Conservation (phyloP, 192 early-diverging fungal genomes). For the Mortierella hygrophila region DNA sequence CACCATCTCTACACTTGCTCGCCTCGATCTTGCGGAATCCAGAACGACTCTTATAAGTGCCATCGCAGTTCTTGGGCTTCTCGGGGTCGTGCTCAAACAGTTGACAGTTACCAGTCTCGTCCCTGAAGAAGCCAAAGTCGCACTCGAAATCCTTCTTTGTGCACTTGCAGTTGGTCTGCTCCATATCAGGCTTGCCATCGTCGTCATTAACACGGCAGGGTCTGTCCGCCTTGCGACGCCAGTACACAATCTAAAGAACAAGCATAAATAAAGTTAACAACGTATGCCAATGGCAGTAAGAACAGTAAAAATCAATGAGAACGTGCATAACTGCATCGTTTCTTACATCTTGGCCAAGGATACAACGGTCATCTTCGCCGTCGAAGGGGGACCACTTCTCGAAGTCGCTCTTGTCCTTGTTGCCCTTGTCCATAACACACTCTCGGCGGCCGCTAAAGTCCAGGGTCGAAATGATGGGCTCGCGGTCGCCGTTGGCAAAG, state of each 20-base stretch:
- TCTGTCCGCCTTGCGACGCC: conserved; percentile 79
- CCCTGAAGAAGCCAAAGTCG: conserved; percentile 84
- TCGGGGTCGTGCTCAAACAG: conserved; percentile 80
- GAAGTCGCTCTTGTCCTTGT: conserved; percentile 84
- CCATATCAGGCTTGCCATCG: conserved; percentile 66
- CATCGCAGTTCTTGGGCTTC: conserved; percentile 78
- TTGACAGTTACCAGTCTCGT: conserved; percentile 75
- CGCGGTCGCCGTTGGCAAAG: conserved; percentile 36
- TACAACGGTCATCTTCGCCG: conserved; percentile 74
- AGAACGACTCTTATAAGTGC: conserved; percentile 76
- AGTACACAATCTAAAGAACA: conserved; percentile 68
- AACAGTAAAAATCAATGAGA: background rate
- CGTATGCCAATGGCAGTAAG: conserved; percentile 12
- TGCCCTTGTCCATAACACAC: conserved; percentile 62
- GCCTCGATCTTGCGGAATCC: conserved; percentile 85
- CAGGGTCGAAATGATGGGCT: conserved; percentile 45
- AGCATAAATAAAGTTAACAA: background rate
- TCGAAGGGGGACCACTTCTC: conserved; percentile 86
- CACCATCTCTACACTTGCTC: conserved; percentile 83
- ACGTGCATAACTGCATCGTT: background rate
- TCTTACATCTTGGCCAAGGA: conserved; percentile 66
- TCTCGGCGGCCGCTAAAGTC: conserved; percentile 54
- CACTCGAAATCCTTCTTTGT: conserved; percentile 89
- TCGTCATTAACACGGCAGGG: conserved; percentile 78
- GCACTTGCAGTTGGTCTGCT: conserved; percentile 77